Conservation (phyloP, 1,139 yeast species). For the Ogataea hybrid region DNA sequence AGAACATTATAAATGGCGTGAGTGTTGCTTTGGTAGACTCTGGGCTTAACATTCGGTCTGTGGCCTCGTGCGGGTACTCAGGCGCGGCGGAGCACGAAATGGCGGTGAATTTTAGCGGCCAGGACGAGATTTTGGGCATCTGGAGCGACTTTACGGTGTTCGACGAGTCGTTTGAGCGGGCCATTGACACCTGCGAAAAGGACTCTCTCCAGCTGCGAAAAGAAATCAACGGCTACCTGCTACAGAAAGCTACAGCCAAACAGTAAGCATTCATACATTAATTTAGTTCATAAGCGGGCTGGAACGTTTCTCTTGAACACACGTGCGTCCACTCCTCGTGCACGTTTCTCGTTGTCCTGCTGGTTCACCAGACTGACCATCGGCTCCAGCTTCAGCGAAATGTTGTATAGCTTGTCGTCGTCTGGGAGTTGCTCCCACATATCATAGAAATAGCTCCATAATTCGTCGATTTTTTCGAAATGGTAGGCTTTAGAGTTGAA, state of each 20-base stretch:
- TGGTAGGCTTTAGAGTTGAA: constrained; percentile 70
- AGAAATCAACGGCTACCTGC: constrained; percentile 39
- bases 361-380: constrained; percentile 39
- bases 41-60: constrained; percentile 72
- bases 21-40: constrained; percentile 81
- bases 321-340: constrained; percentile 10
- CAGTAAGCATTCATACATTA: background rate
- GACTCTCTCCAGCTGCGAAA: constrained; percentile 46
- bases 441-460: constrained; percentile 60
- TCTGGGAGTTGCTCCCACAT: constrained; percentile 67
- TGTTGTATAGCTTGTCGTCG: constrained; percentile 78
- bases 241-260: constrained; percentile 9
- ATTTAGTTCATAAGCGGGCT: background rate
- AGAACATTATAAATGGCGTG: constrained; percentile 57
- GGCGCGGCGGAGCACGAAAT: constrained; percentile 22
- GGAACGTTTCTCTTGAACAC: constrained; percentile 1
- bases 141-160: constrained; percentile 47
- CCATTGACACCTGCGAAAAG: constrained; percentile 41
- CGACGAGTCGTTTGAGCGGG: constrained; percentile 34
- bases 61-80: constrained; percentile 70
- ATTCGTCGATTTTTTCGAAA: constrained; percentile 62
- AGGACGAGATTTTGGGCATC: constrained; percentile 50
- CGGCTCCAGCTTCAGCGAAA: constrained; percentile 75
- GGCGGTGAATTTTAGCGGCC: constrained; percentile 28
- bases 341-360: constrained; percentile 9